Evolutionary conservation across 345 rosid genomes (phyloP).

Genomic region (Eucalyptus camaldulensis): DNA sequence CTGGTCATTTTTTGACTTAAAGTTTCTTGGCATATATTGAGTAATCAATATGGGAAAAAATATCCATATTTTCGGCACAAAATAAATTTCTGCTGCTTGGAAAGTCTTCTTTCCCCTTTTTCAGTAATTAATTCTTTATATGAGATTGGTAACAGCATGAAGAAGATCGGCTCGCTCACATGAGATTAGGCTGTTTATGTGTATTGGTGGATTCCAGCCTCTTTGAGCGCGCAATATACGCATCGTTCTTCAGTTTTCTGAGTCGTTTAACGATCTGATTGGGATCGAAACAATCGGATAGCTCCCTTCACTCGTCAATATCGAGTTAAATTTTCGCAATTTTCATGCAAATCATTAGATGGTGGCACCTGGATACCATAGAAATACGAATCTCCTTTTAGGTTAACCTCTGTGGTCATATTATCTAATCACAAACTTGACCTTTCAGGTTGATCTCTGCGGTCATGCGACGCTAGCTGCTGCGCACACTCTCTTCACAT

Average conservation of each 20-base stretch:
- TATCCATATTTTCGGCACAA: neutral
- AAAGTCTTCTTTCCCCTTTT: neutral
- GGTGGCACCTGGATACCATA: neutral
- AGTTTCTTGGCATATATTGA: neutral
- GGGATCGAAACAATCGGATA: neutral
- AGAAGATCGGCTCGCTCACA: neutral
- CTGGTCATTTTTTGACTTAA: neutral
- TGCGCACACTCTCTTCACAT: constrained; percentile 52
- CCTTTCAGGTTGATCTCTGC: constrained; percentile 50
- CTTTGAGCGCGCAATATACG: neutral
- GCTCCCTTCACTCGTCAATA: neutral
- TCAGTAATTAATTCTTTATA: neutral
- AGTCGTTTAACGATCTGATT: neutral
- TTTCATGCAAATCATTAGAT: neutral
- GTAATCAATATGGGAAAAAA: neutral
- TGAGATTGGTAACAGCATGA: neutral
- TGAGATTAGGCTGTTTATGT: neutral
- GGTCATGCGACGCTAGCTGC: constrained; percentile 94
- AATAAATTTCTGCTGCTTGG: neutral
- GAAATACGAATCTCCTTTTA: constrained; percentile 3
- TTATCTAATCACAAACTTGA: neutral
- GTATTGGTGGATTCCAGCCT: neutral
- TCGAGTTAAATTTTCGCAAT: neutral
- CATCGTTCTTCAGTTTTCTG: neutral
- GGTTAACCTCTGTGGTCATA: constrained; percentile 26